Conservation (phyloP, 495 filamentous ascomycete genomes). For the Massariosphaeria phaeospora region DNA sequence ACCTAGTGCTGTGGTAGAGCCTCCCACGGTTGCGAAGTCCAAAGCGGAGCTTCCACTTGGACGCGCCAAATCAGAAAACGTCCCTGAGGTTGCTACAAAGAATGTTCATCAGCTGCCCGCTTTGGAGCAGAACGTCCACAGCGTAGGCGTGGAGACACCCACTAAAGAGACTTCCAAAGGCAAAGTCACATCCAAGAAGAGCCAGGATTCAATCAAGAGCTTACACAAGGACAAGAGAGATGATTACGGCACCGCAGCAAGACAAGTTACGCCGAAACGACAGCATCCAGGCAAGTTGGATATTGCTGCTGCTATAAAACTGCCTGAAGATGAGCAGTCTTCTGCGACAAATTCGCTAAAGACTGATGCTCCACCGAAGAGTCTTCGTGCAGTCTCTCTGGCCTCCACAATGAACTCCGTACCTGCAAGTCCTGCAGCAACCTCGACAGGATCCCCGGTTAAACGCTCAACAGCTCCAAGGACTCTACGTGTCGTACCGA, state of each 20-base stretch:
- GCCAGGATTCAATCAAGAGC: background rate
- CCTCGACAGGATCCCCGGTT: slow-evolving; percentile 48
- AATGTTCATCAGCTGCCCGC: background rate
- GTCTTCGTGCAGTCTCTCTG: slow-evolving; percentile 23
- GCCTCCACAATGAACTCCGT: slow-evolving; percentile 38
- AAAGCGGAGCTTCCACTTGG: too few species aligned
- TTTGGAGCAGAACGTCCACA: background rate
- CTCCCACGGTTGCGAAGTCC: background rate
- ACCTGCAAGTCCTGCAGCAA: slow-evolving; percentile 48
- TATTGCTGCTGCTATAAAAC: slow-evolving; percentile 52
- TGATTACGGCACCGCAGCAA: background rate
- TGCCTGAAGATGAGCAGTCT: slow-evolving; percentile 26
- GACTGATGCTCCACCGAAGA: slow-evolving; percentile 21
- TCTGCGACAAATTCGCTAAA: slow-evolving; percentile 7
- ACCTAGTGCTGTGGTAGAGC: too few species aligned
- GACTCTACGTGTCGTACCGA: slow-evolving; percentile 65
- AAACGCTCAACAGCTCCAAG: slow-evolving; percentile 43
- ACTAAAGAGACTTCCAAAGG: slow-evolving; percentile 12
- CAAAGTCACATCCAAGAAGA: slow-evolving; percentile 13
- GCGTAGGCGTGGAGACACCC: background rate
- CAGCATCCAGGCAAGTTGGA: slow-evolving; percentile 58
- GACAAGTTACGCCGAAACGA: slow-evolving; percentile 42
- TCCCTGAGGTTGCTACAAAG: slow-evolving; percentile 12
- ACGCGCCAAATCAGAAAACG: background rate
- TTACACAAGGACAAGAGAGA: slow-evolving; percentile 13